Base-by-base conservation (phyloP, 192 early-diverging fungal genomes). In the Rhizophagus clarus region DNA sequence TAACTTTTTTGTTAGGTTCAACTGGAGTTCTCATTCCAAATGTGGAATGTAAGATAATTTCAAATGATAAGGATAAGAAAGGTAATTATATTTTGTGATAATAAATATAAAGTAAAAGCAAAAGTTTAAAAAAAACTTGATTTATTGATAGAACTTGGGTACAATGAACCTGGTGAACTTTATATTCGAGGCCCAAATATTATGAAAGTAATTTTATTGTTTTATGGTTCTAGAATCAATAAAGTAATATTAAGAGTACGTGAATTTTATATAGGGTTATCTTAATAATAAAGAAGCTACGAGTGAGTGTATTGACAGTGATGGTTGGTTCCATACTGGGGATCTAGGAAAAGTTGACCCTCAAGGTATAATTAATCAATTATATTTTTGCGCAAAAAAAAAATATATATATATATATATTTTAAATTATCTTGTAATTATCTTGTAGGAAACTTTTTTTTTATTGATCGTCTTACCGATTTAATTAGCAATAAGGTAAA, bases 401-500 rank as follows among this genome's bases (percentile, higher is more conserved):
- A n/a, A n/a, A n/a, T n/a, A n/a, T n/a, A n/a, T n/a, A n/a, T n/a
- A n/a, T n/a, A n/a, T n/a, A n/a, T n/a, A n/a, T n/a, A n/a, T n/a
- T n/a, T n/a, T n/a, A n/a, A n/a, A n/a, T n/a, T n/a, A n/a, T n/a
- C n/a, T n/a, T n/a, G n/a, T 82, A 12, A 40, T 31, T 20, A 22
- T 20, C 34, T 4, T 24, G 4, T 72, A 72, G 56, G 51, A 29
- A 83, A 91, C 74, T 91, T 92, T 76, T 91, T 84, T 79, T 87
- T 92, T 49, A 87, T 89, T 2, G 94, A 94, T 79, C 93, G 97
- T n/a, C 79, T 94, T 34, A 98, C n/a, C n/a, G 94, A 97, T 80
- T 86, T 97, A 14, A 97, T 98, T 86, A 97, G 97, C 82, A 97
- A 94, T 88, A 97, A 97, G 81, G 90, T 24, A 89, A 73, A 87